These are phyloP conservation scores for Metarhizium anisopliae DNA, from an alignment of 2,329 filamentous ascomycete genomes.

Conservation along the genomic window DNA sequence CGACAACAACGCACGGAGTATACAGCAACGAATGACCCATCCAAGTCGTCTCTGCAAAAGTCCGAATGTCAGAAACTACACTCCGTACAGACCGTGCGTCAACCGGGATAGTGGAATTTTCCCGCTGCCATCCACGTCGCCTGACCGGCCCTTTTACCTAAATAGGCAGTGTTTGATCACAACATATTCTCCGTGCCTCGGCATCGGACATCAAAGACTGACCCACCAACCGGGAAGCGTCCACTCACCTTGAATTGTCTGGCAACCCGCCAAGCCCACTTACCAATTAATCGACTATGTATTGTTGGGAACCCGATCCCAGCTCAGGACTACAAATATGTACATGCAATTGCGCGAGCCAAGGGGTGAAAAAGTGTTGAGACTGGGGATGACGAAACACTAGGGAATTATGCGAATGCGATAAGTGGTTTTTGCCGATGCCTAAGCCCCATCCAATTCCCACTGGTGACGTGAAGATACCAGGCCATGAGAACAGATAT, in stretches of 20 bases:
- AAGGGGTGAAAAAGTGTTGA: neutral
- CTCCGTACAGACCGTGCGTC: neutral
- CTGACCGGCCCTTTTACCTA: neutral
- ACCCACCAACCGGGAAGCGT: neutral
- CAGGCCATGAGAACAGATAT: neutral
- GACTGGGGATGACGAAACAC: neutral
- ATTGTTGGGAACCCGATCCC: neutral
- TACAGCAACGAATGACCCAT: neutral
- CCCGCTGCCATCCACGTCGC: neutral
- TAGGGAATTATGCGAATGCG: neutral
- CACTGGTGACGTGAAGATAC: neutral
- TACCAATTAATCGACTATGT: neutral
- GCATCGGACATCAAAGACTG: neutral
- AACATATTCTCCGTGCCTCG: conserved; percentile 4
- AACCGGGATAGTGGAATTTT: neutral
- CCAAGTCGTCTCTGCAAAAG: neutral
- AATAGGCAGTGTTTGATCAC: neutral
- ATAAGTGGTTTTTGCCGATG: neutral
- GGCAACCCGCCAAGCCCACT: neutral
- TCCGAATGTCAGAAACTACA: neutral
- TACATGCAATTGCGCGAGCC: neutral
- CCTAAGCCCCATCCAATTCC: neutral
- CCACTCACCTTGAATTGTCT: neutral
- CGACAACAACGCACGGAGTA: neutral
- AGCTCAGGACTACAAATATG: too few species aligned